Base-by-base conservation (phyloP, 2,329 filamentous ascomycete genomes). In the Talaromyces rugulosus region DNA sequence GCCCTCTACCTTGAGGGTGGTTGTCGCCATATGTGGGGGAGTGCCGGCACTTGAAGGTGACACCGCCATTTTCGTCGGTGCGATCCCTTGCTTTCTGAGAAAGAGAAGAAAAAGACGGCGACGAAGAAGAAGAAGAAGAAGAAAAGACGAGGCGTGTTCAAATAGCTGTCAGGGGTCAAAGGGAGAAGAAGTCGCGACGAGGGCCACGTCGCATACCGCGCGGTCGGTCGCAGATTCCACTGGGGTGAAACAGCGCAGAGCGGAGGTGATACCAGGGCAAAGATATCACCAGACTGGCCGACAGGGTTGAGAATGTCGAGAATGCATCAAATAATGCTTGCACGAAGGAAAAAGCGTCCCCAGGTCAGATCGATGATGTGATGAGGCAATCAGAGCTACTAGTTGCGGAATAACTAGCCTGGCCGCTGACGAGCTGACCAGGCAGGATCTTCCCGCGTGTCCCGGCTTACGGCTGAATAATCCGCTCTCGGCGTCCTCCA, bases 1-100 rank as follows among this genome's bases (percentile, higher is more conserved):
- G 68, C 95, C 95, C 67, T 90, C 92, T 47, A 99, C 89, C 71
- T 89, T 91, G 64, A 99, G 79, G 23, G 93, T 97, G 34, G 95
- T 98, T 12, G 91, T 96, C 44, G 91, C 91, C 87, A 62, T 62
- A 53, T 56, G 61, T 40, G 56, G 42, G 34, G 60, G 12, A 7
- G n/a, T 31, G 31, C 18, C 40, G 52, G 28, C 36, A 33, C 47
- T 42, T 28, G 50, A 52, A 12, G 33, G 18, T 23, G 28, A 33
- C 16, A 44, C 40, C 30, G 52, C 56, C 61, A 62, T 62, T 9
- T 56, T 27, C 16, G 40, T 36, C 16, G 51, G 14, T 50, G 52
- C 36, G 18, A 47, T 47, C 42, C 42, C 44, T 27, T 47, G n/a
- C 23, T 1, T 18, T 47, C 23, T 23, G 4, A 18, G 23, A 18